A percentile compares a stretch with the other conserved stretches of the same genome.
These are phyloP conservation scores for Colletotrichum chlorophyti DNA, from an alignment of 2,329 filamentous ascomycete genomes.

Conservation along the genomic window DNA sequence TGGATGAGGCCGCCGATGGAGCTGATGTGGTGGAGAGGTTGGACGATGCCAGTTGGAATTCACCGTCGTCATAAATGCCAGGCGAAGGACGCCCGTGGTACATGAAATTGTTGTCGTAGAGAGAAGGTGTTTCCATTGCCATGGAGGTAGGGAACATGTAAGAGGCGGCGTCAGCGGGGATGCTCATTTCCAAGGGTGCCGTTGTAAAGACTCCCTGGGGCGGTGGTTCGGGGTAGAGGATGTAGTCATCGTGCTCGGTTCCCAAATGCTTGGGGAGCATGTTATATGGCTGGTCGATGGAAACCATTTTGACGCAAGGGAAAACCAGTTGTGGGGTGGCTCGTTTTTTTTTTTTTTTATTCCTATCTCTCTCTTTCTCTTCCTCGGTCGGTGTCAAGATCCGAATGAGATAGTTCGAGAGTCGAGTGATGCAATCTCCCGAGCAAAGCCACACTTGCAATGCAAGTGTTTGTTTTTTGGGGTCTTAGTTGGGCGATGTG, in stretches of 20 bases:
- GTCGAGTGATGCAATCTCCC: too few relatives aligned
- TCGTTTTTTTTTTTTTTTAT: too few relatives aligned
- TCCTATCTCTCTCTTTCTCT: too few relatives aligned
- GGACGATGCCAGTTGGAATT: constrained; percentile 59
- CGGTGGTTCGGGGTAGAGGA: constrained; percentile 53
- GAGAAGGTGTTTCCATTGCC: constrained; percentile 50
- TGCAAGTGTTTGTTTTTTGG: neutral
- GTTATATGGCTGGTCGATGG: constrained; percentile 34
- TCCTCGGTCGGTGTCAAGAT: too few relatives aligned
- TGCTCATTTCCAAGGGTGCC: constrained; percentile 54
- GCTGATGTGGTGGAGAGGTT: constrained; percentile 67
- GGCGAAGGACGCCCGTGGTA: constrained; percentile 56
- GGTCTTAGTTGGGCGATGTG: too few relatives aligned
- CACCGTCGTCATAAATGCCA: constrained; percentile 58
- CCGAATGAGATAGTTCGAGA: too few relatives aligned
- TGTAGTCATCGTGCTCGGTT: constrained; percentile 46
- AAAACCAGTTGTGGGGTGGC: too few relatives aligned
- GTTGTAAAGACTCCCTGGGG: constrained; percentile 48
- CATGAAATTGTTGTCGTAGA: constrained; percentile 57
- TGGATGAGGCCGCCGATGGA: constrained; percentile 70
- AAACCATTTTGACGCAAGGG: constrained; percentile 35
- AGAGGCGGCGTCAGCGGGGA: constrained; percentile 55
- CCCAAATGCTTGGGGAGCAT: constrained; percentile 34
- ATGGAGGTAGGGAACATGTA: constrained; percentile 48
- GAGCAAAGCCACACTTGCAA: constrained; percentile 24